Base-by-base conservation (phyloP, 257 asterid species). In the Przewalskia tangutica region DNA sequence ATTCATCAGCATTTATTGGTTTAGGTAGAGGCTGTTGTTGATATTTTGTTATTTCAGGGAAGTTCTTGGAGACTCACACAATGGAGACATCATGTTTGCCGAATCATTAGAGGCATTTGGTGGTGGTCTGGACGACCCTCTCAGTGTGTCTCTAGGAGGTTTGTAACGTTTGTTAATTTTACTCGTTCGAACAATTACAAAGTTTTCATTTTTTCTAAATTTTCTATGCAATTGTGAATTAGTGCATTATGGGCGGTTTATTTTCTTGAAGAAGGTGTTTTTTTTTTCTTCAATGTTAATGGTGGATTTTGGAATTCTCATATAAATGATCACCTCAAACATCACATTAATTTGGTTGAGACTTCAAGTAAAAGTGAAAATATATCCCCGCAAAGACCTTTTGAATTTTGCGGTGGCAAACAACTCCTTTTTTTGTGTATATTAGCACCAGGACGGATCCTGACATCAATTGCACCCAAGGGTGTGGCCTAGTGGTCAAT, bases 141-240 rank as follows among this genome's bases (percentile, higher is more conserved):
- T 95, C 51, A 94, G 98, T 11, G 97, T 94, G 62, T 92, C 99
- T 8, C 84, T 95, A 7, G 99, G 99, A 91, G 99, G 98, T 92
- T 85, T 3, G 48, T 75, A 98, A 91, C 98, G 98, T 92, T 85
- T 3, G 48, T 75, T 65, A 53, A 65, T 53, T 27, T 78, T 81
- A 34, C 34, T 63, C 51, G 23, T 32, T 48, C 48, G 63, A 54
- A 42, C 36, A 56, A 44, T 81, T 17, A 76, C 20, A 73, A 71
- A 48, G 59, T 20, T 48, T 13, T 48, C 60, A 73, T 48, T 73
- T 71, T 71, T 48, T 18, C 59, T 73, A 48, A 46, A 27, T 46
- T 73, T 73, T 73, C 17, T 46, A 20, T 20, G 42, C 42, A 12
- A 73, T 48, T 73, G 13, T 20, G 42, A 48, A 20, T 18, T 46